Conservation (phyloP, 2,329 filamentous ascomycete species). For the Elsinoe australis region DNA sequence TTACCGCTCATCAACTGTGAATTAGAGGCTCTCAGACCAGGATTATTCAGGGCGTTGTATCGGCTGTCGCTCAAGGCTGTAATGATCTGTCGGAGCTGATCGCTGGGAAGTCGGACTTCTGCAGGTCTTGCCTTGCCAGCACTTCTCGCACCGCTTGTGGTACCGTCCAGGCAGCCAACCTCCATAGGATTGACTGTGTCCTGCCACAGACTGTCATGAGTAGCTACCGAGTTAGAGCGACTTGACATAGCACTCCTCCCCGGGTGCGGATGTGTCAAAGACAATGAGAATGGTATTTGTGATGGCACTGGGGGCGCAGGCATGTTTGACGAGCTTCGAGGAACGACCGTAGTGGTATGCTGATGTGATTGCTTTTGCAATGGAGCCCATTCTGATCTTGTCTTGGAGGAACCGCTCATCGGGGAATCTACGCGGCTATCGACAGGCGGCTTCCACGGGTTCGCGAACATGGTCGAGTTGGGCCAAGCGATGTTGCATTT, state of each 20-base stretch:
- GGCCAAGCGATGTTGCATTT: conserved; percentile 71
- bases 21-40: neutral
- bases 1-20: too few species aligned
- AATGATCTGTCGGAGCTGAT: conserved; percentile 26
- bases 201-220: conserved; percentile 6
- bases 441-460: conserved; percentile 20
- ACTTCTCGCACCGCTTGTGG: neutral
- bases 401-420: too few species aligned
- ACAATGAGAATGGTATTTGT: neutral
- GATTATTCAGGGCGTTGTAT: neutral
- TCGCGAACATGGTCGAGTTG: conserved; percentile 41
- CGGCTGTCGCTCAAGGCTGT: conserved; percentile 19
- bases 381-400: too few species aligned
- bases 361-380: too few species aligned
- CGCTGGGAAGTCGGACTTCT: conserved; percentile 24
- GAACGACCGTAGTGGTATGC: too few species aligned
- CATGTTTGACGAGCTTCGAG: conserved; percentile 1
- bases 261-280: neutral
- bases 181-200: conserved; percentile 15
- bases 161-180: neutral
- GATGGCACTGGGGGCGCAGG: neutral
- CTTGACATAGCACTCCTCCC: neutral
- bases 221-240: conserved; percentile 2
- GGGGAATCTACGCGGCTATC: neutral
- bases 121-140: conserved; percentile 17